Evolutionary conservation across 495 filamentous ascomycete genomes (phyloP).

Genomic region (Penicillium lagena): DNA sequence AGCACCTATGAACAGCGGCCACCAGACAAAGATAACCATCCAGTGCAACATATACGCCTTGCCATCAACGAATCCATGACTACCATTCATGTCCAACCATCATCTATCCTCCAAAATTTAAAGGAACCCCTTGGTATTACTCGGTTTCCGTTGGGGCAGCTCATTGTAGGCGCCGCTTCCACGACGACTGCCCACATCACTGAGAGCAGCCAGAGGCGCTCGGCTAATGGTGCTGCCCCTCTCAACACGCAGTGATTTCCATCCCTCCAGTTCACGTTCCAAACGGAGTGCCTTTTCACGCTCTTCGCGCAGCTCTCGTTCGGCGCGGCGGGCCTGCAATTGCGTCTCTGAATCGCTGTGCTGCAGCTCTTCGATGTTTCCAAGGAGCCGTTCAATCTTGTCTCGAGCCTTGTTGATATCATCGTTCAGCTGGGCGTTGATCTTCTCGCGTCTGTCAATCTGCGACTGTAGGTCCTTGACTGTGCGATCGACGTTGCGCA

Average conservation of each 20-base stretch:
- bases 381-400: constrained; percentile 80
- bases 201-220: constrained; percentile 23
- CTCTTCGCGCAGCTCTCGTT: constrained; percentile 87
- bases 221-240: constrained; percentile 34
- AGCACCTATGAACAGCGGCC: constrained; percentile 11
- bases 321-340: constrained; percentile 71
- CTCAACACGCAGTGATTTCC: constrained; percentile 70
- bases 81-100: not conserved
- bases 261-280: constrained; percentile 82
- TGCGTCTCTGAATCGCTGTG: constrained; percentile 74
- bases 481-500: constrained; percentile 89
- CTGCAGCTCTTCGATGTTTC: constrained; percentile 90
- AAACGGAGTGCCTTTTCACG: constrained; percentile 73
- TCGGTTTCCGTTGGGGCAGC: constrained; percentile 37
- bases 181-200: constrained; percentile 33
- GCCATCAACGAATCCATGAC: constrained; percentile 1
- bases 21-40: too few species aligned
- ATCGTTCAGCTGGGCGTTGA: constrained; percentile 68
- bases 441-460: constrained; percentile 87
- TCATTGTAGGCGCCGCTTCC: constrained; percentile 37
- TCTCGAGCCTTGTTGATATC: constrained; percentile 80
- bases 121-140: constrained; percentile 46
- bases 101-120: constrained; percentile 13
- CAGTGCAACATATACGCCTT: constrained; percentile 4
- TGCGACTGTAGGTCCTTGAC: constrained; percentile 91